A percentile compares a stretch with the other conserved stretches of the same genome.
Evolutionary conservation across 306 rosid species (phyloP).

Genomic region (Begonia peltatifolia): DNA sequence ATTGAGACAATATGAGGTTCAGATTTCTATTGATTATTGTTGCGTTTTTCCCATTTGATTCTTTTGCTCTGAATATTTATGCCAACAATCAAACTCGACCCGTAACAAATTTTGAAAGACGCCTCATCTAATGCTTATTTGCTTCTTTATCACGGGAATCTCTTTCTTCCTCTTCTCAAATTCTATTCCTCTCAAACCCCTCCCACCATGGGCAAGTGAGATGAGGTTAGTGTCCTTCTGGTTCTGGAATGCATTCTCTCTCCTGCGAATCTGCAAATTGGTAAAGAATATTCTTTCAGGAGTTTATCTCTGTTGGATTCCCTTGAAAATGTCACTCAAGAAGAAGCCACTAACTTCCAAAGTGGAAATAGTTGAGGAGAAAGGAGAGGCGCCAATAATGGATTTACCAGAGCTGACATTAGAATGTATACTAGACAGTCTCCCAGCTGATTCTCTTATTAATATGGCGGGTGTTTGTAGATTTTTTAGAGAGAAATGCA

Average conservation of each 20-base stretch:
- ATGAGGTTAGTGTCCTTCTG: slow-evolving; percentile 38
- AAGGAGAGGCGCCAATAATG: slow-evolving; percentile 33
- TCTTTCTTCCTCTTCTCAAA: slow-evolving; percentile 57
- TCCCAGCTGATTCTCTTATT: slow-evolving; percentile 59
- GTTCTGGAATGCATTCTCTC: slow-evolving; percentile 27
- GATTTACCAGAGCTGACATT: slow-evolving; percentile 77
- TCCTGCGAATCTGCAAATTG: slow-evolving; percentile 20
- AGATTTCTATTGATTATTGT: slow-evolving; percentile 4
- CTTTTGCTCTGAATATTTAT: slow-evolving; percentile 9
- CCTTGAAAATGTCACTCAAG: slow-evolving; percentile 34
- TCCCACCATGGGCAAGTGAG: slow-evolving; percentile 49
- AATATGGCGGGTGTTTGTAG: slow-evolving; percentile 62
- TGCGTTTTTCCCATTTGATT: slow-evolving; percentile 7
- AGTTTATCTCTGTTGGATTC: slow-evolving; percentile 14
- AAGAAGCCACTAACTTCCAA: slow-evolving; percentile 32
- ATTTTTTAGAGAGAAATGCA: slow-evolving; percentile 64
- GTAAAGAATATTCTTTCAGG: slow-evolving; percentile 17
- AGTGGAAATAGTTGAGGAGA: slow-evolving; percentile 40
- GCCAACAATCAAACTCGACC: slow-evolving; percentile 23
- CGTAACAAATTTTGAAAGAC: slow-evolving; percentile 2
- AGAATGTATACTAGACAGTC: slow-evolving; percentile 80
- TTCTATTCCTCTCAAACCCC: slow-evolving; percentile 41
- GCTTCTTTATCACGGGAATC: slow-evolving; percentile 47
- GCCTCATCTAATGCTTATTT: slow-evolving; percentile 50
- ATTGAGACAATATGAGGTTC: neutral